These are phyloP conservation scores for Saccharomycopsis fodiens DNA, from an alignment of 805 yeast species.

Conservation along the genomic window DNA sequence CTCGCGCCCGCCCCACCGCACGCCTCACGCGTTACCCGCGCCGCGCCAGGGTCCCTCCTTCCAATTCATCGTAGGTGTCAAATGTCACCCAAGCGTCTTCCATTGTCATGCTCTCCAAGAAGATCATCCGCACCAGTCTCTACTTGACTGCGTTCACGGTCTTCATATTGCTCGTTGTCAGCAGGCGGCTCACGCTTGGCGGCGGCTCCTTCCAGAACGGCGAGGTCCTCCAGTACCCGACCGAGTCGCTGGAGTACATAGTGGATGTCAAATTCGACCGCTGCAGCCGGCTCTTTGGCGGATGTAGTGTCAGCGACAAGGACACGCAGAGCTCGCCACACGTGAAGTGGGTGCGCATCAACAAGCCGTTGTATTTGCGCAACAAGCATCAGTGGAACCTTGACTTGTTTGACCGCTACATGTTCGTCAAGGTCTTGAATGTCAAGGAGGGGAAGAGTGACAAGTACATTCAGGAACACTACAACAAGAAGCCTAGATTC, in stretches of 20 bases:
- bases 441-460: constrained; percentile 15
- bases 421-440: constrained; percentile 16
- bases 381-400: constrained; percentile 16
- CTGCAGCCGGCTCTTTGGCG: constrained; percentile 7
- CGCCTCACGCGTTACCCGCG: too few relatives aligned
- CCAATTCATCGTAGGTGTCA: too few relatives aligned
- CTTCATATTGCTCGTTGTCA: neutral
- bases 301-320: constrained; percentile 10
- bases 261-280: constrained; percentile 16
- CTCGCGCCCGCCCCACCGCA: too few relatives aligned
- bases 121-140: neutral
- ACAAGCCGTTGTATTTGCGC: constrained; percentile 13
- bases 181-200: neutral
- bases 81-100: too few relatives aligned
- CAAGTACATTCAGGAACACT: constrained; percentile 7
- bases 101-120: constrained; percentile 2
- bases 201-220: neutral
- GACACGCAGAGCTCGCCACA: constrained; percentile 12
- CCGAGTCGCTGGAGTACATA: constrained; percentile 9
- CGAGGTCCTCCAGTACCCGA: neutral
- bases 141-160: neutral
- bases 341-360: constrained; percentile 13
- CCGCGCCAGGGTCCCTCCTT: too few relatives aligned
- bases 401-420: constrained; percentile 6
- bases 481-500: constrained; percentile 10